Percentiles rank a stretch among this genome's conserved stretches.
Conservation (phyloP, 2,329 filamentous ascomycete species). For the Dendryphion nanum region DNA sequence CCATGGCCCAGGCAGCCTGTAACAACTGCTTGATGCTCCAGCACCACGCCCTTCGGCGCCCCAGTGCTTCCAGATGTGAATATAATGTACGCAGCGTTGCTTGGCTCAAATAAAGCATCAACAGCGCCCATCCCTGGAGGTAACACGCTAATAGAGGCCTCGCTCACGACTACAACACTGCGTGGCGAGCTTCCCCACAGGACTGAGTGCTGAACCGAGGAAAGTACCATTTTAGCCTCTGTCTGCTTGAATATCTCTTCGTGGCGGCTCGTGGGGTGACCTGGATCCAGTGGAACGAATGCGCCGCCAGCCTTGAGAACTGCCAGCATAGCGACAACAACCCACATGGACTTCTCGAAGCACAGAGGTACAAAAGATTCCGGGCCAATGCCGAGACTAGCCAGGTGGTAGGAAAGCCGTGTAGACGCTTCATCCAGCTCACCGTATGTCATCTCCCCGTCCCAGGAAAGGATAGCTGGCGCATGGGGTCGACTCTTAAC, state of each 20-base stretch:
- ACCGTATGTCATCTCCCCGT: constrained; percentile 5
- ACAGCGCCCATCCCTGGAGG: neutral
- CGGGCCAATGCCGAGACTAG: neutral
- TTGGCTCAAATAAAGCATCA: neutral
- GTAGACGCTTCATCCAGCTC: constrained; percentile 2
- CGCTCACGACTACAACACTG: neutral
- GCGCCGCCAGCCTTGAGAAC: constrained; percentile 6
- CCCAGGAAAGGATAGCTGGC: constrained; percentile 4
- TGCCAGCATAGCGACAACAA: constrained; percentile 35
- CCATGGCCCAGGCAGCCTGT: neutral
- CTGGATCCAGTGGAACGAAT: neutral
- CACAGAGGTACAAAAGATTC: neutral
- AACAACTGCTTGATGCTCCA: constrained; percentile 1
- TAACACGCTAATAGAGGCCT: neutral
- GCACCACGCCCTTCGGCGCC: constrained; percentile 59
- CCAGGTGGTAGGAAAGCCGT: neutral
- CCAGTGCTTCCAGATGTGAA: constrained; percentile 44
- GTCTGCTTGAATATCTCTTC: neutral
- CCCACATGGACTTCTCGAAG: neutral
- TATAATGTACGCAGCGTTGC: neutral
- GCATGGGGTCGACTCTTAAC: neutral
- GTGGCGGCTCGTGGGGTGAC: neutral
- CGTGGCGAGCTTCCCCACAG: neutral
- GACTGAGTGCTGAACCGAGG: neutral
- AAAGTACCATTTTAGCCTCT: neutral